Conservation (phyloP, 331 rosid species). For the Pyrus hybrid region DNA sequence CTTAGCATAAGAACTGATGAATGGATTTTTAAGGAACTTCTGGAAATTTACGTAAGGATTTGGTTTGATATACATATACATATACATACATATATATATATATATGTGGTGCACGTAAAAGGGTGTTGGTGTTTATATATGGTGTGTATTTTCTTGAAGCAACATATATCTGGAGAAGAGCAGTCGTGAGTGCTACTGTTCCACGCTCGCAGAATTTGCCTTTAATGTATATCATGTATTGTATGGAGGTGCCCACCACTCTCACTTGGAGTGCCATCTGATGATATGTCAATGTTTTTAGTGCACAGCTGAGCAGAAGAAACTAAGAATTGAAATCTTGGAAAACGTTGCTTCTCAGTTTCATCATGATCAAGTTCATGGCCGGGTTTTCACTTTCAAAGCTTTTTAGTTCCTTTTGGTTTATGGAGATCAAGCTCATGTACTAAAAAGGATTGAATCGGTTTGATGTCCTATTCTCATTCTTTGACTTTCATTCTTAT, state of each 20-base stretch:
- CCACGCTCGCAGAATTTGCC: conserved; percentile 53
- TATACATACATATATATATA: too few species aligned
- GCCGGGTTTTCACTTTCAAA: conserved; percentile 1
- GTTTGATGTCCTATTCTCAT: conserved; percentile 28
- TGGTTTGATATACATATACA: too few species aligned
- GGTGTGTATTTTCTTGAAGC: background rate
- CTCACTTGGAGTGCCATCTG: background rate
- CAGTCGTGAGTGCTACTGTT: conserved; percentile 57
- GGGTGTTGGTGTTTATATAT: background rate
- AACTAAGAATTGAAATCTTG: background rate
- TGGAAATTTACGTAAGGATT: too few species aligned
- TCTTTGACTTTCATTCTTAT: conserved; percentile 21
- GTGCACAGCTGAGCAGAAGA: conserved; percentile 2
- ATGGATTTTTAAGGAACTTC: too few species aligned
- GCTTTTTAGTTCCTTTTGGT: background rate
- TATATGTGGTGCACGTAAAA: too few species aligned
- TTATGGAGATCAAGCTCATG: conserved; percentile 1
- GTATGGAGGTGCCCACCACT: conserved; percentile 40
- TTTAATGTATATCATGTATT: background rate
- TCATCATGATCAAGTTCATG: background rate
- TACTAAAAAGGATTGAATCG: conserved; percentile 3
- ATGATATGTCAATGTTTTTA: background rate
- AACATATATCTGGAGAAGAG: conserved; percentile 24
- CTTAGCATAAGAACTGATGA: too few species aligned
- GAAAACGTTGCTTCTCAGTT: conserved; percentile 1